Evolutionary conservation across 1,139 yeast genomes (phyloP), one percentile per base, ranked within the genome.

Genomic region (Suhomyces maxii): DNA sequence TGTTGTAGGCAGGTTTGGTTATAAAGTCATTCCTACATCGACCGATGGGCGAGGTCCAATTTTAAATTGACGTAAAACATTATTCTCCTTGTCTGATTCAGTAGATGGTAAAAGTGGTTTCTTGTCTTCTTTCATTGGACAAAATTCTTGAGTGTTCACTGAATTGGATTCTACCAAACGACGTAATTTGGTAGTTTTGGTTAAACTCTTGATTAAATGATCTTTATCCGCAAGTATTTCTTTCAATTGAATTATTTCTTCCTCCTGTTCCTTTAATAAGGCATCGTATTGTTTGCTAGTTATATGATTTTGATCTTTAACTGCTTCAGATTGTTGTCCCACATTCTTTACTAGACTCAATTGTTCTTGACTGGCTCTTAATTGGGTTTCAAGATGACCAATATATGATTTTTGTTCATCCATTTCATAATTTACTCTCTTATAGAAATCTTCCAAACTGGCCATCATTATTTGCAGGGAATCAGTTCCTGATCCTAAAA

Each of bases 201-300:
- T 82, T 41, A 90, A 70, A 8, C 95, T 90, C 52, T 80, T 80
- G 47, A 90, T 88, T 52, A 90, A 83, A 42, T 84, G 84, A 55
- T 89, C 96, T 62, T 89, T 90, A 55, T 76, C 81, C 45, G 78
- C 76, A 43, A 88, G 65, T 42, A 79, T 73, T 49, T 81, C 86
- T 56, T 78, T 78, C 55, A 90, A 69, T 46, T 83, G 89, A 41
- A 70, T 61, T 9, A 89, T 80, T 60, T 88, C 95, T 44, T 83
- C 90, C 51, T 80, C 84, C 54, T 86, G 85, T 36, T 84, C 90
- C 48, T 73, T 74, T 48, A 84, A 53, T 2, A 65, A 52, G 11
- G 62, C 56, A 26, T 64, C 64, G 28, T 50, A 41, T 13, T 56
- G 60, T 32, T 56, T 56, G 11, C 53, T 55, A 7, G 53, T 40